Percentiles rank a stretch among this genome's conserved stretches.
Conservation (phyloP, 2,329 filamentous ascomycete species). For the Trichoderma koningiopsis region DNA sequence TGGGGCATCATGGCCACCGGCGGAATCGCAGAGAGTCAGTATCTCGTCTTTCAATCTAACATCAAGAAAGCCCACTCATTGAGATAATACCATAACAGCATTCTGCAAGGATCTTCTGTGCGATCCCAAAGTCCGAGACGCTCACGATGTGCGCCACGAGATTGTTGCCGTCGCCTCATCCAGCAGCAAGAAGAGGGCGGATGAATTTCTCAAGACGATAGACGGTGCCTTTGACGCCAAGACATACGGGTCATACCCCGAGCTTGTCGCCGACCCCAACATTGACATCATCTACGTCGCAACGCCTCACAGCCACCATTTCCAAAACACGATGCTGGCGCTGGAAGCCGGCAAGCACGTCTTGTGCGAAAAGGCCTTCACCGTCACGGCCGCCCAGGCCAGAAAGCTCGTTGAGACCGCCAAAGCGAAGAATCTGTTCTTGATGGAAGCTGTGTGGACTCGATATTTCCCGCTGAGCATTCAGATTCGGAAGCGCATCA, state of each 20-base stretch:
- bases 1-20: constrained; percentile 66
- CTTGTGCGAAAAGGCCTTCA: constrained; percentile 88
- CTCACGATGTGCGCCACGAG: constrained; percentile 73
- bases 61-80: background rate
- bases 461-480: constrained; percentile 84
- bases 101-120: constrained; percentile 79
- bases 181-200: constrained; percentile 67
- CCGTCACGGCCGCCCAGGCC: constrained; percentile 77
- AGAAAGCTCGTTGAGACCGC: constrained; percentile 73
- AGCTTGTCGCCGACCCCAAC: constrained; percentile 75
- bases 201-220: constrained; percentile 71
- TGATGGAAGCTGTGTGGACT: constrained; percentile 91
- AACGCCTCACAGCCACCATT: constrained; percentile 90
- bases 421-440: constrained; percentile 69
- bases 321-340: constrained; percentile 85
- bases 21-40: constrained; percentile 59
- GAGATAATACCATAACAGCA: constrained; percentile 38
- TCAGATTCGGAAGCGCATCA: constrained; percentile 67
- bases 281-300: constrained; percentile 88
- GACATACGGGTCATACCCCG: constrained; percentile 79
- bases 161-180: constrained; percentile 82
- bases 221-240: constrained; percentile 68
- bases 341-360: constrained; percentile 84
- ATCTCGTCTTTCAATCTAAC: background rate
- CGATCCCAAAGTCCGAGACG: constrained; percentile 69